Evolutionary conservation across 495 filamentous ascomycete species (phyloP), one percentile per base, ranked within the genome.

Genomic region (Jackrogersella minutella): DNA sequence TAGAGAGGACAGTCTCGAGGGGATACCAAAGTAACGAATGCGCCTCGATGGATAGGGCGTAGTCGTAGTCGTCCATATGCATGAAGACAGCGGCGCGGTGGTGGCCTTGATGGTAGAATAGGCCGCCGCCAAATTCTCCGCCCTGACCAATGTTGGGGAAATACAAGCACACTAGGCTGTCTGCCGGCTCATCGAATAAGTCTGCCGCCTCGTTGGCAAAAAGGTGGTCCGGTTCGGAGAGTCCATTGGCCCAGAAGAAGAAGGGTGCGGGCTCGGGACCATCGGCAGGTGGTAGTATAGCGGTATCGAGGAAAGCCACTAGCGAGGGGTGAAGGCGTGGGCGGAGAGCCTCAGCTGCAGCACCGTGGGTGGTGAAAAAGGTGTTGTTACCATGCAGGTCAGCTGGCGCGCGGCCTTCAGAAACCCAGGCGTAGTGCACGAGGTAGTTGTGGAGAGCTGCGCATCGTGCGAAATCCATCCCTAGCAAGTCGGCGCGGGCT

Each of bases 381-480:
- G 66, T 64, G 16, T 34, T 22, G 33, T 71, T 40, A 19, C 14
- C 17, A 37, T 36, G 17, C 17, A 58, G 43, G 28, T 6, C 14
- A 1, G 58, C 58, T 33, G 33, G 46, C 13, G 57, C 14, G 37
- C 34, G 53, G 21, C 64, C 67, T 49, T 71, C 69, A 11, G 72
- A 60, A 46, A 75, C 57, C 73, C 69, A 80, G 62, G 61, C 73
- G 55, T 77, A 74, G 31, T 71, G 58, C 17, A 77, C 67, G 17
- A 82, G 62, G 31, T 77, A 73, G 53, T 81, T 82, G 62, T 81
- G 79, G 17, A 82, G 58, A 50, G 73, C 73, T 8, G 79, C 78
- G 44, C 80, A 82, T 51, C 79, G 69, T 41, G 68, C 67, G 57
- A 71, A 69, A 52, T 81, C 77, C 40, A 82, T 62, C 28, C 61